Evolutionary conservation across 805 yeast species (phyloP), one percentile per base, ranked within the genome.

Genomic region (Saturnispora halmiae): DNA sequence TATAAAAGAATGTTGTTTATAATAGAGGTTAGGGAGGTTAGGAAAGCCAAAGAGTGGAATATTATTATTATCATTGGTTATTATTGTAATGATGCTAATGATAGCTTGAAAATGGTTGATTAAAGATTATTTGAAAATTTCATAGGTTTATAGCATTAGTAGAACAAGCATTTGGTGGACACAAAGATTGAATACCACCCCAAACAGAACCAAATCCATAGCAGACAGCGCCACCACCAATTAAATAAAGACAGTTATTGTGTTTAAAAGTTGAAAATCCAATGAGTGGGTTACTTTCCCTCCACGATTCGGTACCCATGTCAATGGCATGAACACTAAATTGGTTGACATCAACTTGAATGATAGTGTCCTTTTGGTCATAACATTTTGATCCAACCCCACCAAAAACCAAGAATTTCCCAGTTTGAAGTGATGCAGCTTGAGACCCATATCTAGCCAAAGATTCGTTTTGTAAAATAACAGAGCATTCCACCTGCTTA

Each of bases 221-320:
- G 53, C 94, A 83, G 1, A 82, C 85, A 0, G 82, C 88, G 3
- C 94, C 94, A 3, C 94, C 90, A 7, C 79, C 82, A 32, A 74
- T 47, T 3, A 58, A 34, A 34, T 34, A 37, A 16, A 59, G 40
- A 6, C 55, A 16, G 4, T 49, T 47, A 2, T 44, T 42, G 5
- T 47, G 47, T 4, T 44, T 41, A 3, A 50, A 35, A 6, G 56
- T 28, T 27, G 69, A 72, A 46, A 70, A 71, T 1, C 87, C 87
- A 8, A 75, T 67, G 8, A 79, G 58, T 41, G 79, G 61, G 2
- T 76, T 72, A 1, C 61, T 51, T 0, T 57, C 45, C 14, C 52
- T 38, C 77, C 80, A 73, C 1, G 59, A 52, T 0, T 47, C 41
- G 3, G 53, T 51, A 1, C 59, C 58, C 2, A 74, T 53, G 4